phyloP scores from a whole-genome alignment of 306 rosid species.

The Sechiopsis laciniata region DNA sequence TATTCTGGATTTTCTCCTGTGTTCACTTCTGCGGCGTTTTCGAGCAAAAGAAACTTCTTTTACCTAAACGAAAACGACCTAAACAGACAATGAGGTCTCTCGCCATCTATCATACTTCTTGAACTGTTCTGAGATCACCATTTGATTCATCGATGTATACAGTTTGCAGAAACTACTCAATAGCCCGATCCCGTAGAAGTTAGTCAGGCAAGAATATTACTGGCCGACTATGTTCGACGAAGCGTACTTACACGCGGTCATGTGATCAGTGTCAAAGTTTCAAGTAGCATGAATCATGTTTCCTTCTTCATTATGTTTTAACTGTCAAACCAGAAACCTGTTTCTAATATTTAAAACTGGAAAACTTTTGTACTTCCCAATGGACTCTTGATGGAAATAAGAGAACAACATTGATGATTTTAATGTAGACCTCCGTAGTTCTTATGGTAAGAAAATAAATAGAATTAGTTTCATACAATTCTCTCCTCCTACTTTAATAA shows the following conservation, averaged over 20 bases:
- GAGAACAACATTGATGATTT: background rate
- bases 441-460: background rate
- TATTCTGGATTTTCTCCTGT: slow-evolving; percentile 58
- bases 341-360: background rate
- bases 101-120: slow-evolving; percentile 1
- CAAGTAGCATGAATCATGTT: background rate
- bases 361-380: background rate
- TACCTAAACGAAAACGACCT: slow-evolving; percentile 41
- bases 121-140: background rate
- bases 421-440: background rate
- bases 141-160: background rate
- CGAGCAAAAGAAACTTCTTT: slow-evolving; percentile 31
- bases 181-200: no score
- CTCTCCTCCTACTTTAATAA: no score
- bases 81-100: slow-evolving; percentile 29
- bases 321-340: background rate
- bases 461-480: background rate
- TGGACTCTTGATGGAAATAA: background rate
- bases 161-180: no score
- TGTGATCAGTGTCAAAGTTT: no score
- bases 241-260: no score
- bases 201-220: no score
- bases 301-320: background rate
- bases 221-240: no score
- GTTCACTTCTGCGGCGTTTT: slow-evolving; percentile 27